phyloP scores from a whole-genome alignment of 257 asterid species.

The Mentha longifolia region DNA sequence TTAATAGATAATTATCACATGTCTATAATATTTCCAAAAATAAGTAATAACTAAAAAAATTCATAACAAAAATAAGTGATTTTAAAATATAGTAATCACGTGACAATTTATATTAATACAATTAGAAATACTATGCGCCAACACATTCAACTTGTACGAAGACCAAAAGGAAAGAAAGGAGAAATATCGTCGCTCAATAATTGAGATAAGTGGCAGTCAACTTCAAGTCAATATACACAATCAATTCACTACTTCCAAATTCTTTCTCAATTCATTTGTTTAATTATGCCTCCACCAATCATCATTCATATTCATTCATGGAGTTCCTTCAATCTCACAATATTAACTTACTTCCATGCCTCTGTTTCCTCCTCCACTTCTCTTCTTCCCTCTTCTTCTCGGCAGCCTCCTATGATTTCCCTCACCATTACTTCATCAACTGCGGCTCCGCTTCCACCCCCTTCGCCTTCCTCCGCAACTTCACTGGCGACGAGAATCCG shows the following conservation, averaged over 20 bases:
- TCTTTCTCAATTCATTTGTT: not conserved
- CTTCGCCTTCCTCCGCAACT: slow-evolving; percentile 10
- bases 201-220: not conserved
- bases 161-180: no score
- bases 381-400: slow-evolving; percentile 3
- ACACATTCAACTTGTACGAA: no score
- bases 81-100: no score
- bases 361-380: slow-evolving; percentile 16
- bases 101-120: no score
- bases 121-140: no score
- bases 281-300: not conserved
- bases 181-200: no score
- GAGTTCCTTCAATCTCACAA: slow-evolving; percentile 26
- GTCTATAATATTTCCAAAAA: no score
- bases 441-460: slow-evolving; percentile 47
- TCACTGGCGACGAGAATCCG: slow-evolving; percentile 44
- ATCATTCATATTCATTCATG: slow-evolving; percentile 39
- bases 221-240: not conserved
- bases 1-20: no score
- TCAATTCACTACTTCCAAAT: no score
- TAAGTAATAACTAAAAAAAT: no score
- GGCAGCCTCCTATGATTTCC: slow-evolving; percentile 31
- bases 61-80: no score
- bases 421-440: slow-evolving; percentile 54
- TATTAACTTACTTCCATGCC: slow-evolving; percentile 8